Base-by-base conservation (phyloP, 192 early-diverging fungal genomes). In the Umbelopsis ramanniana region DNA sequence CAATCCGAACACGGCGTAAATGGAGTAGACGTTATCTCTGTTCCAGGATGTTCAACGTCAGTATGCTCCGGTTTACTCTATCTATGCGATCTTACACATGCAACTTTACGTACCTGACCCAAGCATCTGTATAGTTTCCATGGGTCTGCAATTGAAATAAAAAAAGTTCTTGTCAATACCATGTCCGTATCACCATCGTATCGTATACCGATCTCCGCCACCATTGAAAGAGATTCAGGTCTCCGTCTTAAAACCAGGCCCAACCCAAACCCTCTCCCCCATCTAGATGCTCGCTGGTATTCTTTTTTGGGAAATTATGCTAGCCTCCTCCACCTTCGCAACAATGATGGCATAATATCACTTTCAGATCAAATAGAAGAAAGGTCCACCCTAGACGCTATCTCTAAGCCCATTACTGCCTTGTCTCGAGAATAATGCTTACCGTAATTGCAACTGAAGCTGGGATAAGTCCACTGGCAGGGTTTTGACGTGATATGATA, bases 21-120 rank as follows among this genome's bases (percentile, higher is more conserved):
- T 96, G 10, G 94, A 94, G 76, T 96, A 94, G 3, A 96, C 94
- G 69, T 95, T 95, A 82, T 95, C 94, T 71, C 92, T 91, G 72
- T 46, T 47, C 23, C 40, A 23, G 46, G 12, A 74, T 17, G n/a
- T 67, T 6, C 37, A 57, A 71, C 19, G 12, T 43, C 6, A 43
- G 40, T 12, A 43, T 43, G 40, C 6, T 11, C 11, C 40, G 40
- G 38, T 40, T 3, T 6, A 8, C 8, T 43, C 6, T 43, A 11
- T 43, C 40, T 29, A 2, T 1, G 29, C 29, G 3, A 43, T 1
- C 6, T 43, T 43, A 43, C 6, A 1, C 40, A 12, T 29, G 4
- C n/a, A 0, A 40, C 26, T 37, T n/a, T 26, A 67, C 80, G 71
- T 85, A 91, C 91, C 92, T 79, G 66, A 95, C 93, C 94, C 93